Conservation (phyloP, 805 yeast species). For the Candida cerambycidarum region DNA sequence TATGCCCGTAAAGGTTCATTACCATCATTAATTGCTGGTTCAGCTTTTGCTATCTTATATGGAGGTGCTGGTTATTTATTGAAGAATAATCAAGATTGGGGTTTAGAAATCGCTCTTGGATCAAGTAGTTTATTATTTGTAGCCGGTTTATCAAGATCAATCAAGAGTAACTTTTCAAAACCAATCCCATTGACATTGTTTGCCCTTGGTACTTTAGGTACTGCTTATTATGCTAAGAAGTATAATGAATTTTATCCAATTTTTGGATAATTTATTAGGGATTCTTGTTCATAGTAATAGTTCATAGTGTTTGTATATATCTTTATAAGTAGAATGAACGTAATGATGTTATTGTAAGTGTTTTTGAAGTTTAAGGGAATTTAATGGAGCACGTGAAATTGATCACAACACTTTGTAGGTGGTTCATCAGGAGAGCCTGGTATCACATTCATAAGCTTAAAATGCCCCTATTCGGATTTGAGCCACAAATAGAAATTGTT, state of each 20-base stretch:
- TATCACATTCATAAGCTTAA: too few species aligned
- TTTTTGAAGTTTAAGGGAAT: too few species aligned
- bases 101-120: conserved; percentile 76
- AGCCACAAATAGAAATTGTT: too few species aligned
- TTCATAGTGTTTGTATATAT: too few species aligned
- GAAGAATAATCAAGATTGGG: conserved; percentile 70
- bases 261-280: conserved; percentile 10
- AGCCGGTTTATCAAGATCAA: conserved; percentile 73
- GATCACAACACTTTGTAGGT: too few species aligned
- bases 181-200: conserved; percentile 74
- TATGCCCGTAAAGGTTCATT: conserved; percentile 65
- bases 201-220: conserved; percentile 59
- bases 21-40: conserved; percentile 81
- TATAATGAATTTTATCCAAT: conserved; percentile 66
- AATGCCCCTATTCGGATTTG: too few species aligned
- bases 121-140: conserved; percentile 64
- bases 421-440: too few species aligned
- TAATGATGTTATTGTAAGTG: too few species aligned
- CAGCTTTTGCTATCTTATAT: conserved; percentile 55
- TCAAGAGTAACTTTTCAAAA: conserved; percentile 57
- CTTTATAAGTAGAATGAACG: too few species aligned
- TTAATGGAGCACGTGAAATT: too few species aligned
- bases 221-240: conserved; percentile 71
- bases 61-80: conserved; percentile 77
- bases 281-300: conserved; percentile 3